phyloP scores from a whole-genome alignment of 2,329 filamentous ascomycete genomes.

The Trichoderma sp. region DNA sequence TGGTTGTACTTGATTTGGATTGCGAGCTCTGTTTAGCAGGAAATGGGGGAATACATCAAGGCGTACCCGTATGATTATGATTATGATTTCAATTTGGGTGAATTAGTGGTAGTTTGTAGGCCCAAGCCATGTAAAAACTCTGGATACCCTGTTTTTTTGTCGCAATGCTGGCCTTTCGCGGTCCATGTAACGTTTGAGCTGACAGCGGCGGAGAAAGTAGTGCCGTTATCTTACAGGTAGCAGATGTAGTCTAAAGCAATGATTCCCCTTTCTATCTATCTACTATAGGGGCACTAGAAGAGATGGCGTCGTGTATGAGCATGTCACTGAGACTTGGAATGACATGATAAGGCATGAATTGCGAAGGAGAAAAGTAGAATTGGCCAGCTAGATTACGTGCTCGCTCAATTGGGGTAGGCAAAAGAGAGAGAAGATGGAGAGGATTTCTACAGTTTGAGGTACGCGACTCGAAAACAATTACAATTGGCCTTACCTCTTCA shows the following conservation, averaged over 20 bases:
- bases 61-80: neutral
- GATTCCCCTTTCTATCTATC: neutral
- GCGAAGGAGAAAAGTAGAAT: neutral
- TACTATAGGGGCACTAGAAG: neutral
- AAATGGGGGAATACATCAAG: neutral
- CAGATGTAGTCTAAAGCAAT: neutral
- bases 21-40: neutral
- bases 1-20: neutral
- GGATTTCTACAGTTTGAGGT: neutral
- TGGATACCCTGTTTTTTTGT: neutral
- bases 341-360: neutral
- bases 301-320: neutral
- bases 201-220: neutral
- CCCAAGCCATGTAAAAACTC: neutral
- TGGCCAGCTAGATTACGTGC: neutral
- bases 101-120: neutral
- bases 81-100: neutral
- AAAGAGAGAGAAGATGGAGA: no score
- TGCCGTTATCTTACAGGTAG: neutral
- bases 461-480: neutral
- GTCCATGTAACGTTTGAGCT: constrained; percentile 6
- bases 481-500: neutral
- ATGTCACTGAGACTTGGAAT: neutral
- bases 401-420: neutral
- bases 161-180: neutral